Percentiles rank a stretch among this genome's conserved stretches.
Conservation (phyloP, 2,329 filamentous ascomycete species). For the Epichloe scottii region DNA sequence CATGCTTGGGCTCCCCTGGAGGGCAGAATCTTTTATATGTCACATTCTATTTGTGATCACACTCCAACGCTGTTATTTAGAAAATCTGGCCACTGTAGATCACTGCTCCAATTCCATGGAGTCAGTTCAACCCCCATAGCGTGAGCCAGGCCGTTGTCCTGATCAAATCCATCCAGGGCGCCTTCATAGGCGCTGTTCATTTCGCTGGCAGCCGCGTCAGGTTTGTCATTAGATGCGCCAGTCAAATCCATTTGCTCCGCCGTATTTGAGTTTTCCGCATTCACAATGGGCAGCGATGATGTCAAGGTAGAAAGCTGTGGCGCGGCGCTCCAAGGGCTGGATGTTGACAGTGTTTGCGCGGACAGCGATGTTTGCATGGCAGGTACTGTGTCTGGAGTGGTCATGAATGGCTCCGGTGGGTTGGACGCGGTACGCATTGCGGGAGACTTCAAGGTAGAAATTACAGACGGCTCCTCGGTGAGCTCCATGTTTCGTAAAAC, state of each 20-base stretch:
- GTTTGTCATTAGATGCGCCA: constrained; percentile 11
- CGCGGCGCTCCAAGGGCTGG: not conserved
- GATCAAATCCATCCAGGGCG: constrained; percentile 32
- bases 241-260: constrained; percentile 9
- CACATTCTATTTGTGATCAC: constrained; percentile 4
- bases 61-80: constrained; percentile 18
- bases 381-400: not conserved
- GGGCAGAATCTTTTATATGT: no score
- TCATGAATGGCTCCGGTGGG: not conserved
- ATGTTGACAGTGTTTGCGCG: not conserved
- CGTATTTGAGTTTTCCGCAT: not conserved
- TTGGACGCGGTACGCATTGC: not conserved
- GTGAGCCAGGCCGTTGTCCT: constrained; percentile 30
- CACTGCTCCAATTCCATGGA: constrained; percentile 22
- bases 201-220: constrained; percentile 25
- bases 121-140: constrained; percentile 29
- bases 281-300: not conserved
- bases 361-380: not conserved
- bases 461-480: constrained; percentile 17
- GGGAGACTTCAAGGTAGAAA: constrained; percentile 2
- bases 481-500: constrained; percentile 14
- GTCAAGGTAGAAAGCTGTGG: not conserved
- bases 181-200: constrained; percentile 40
- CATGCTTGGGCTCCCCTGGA: no score
- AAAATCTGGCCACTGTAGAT: constrained; percentile 21